A percentile compares a stretch with the other conserved stretches of the same genome.
Conservation (phyloP, 257 asterid genomes). For the Orobanche coerulescens region DNA sequence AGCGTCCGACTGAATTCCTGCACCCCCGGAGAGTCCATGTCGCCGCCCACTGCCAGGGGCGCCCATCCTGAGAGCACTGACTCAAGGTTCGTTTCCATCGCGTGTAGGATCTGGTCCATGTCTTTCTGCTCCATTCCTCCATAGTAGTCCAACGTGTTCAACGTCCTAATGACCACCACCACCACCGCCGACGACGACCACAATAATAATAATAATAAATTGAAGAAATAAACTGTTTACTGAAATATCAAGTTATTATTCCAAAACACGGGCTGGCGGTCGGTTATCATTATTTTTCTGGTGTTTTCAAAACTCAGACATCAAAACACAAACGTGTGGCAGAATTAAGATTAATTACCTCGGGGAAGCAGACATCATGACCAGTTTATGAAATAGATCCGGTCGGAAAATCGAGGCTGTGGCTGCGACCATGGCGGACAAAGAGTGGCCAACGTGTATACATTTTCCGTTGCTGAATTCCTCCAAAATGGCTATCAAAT, state of each 20-base stretch:
- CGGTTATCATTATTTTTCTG: too few species aligned
- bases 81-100: slow-evolving; percentile 52
- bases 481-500: slow-evolving; percentile 41
- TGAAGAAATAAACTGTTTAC: too few species aligned
- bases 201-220: too few species aligned
- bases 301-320: too few species aligned
- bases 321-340: too few species aligned
- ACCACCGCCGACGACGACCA: too few species aligned
- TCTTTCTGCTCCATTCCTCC: slow-evolving; percentile 37
- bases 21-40: neutral
- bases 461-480: slow-evolving; percentile 34
- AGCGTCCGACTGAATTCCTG: too few species aligned
- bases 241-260: too few species aligned
- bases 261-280: too few species aligned
- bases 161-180: too few species aligned
- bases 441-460: slow-evolving; percentile 51
- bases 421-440: slow-evolving; percentile 47
- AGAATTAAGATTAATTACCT: slow-evolving; percentile 22
- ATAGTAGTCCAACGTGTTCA: slow-evolving; percentile 39
- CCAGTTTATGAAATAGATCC: slow-evolving; percentile 42
- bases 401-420: slow-evolving; percentile 48
- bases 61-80: slow-evolving; percentile 61
- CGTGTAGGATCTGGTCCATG: slow-evolving; percentile 23
- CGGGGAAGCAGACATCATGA: slow-evolving; percentile 44
- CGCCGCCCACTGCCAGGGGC: slow-evolving; percentile 62